Base-by-base conservation (phyloP, 1,139 yeast species). In the Yamadazyma membranifaciens region DNA sequence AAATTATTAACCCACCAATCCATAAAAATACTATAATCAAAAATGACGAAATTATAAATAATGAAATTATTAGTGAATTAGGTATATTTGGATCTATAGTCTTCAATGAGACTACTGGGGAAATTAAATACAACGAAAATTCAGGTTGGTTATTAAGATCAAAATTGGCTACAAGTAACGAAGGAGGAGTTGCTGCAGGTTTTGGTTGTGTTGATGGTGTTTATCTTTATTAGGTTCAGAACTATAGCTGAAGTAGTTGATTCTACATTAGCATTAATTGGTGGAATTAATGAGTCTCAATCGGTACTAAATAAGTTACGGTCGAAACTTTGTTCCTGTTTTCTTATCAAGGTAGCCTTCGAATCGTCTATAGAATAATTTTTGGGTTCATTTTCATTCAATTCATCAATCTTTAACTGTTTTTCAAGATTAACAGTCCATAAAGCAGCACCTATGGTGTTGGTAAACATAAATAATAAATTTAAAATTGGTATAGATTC, bases 181-280 rank as follows among this genome's bases (percentile, higher is more conserved):
- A 92, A 67, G 98, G 98, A 37, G 98, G 98, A 30, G 97, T 92
- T 27, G 98, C 98, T 25, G 98, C 98, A 11, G 98, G 98, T 0
- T 92, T 87, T 64, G 98, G 98, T 9, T 89, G 97, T 62, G 88
- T 92, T 39, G 98, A 92, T 62, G 86, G 91, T 54, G 59, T 78
- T 20, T 75, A 75, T 49, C 62, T 78, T 40, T 49, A 41, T 34
- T 51, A 22, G 14, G 31, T 12, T 13, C 15, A n/a, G 3, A 17
- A 17, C 15, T 31, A 13, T 15, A 20, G 24, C 24, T 20, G 24
- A 20, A 20, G 7, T 7, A 20, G 24, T 20, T 20, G 24, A 20
- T 20, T 20, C 24, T 20, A 7, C 7, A 20, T 20, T 20, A 10
- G 28, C 12, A 25, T 25, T n/a, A 25, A 25, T 20, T 20, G 24